Percentiles rank a stretch among this genome's conserved stretches.
Conservation (phyloP, 345 rosid genomes). For the Camelina hispida region DNA sequence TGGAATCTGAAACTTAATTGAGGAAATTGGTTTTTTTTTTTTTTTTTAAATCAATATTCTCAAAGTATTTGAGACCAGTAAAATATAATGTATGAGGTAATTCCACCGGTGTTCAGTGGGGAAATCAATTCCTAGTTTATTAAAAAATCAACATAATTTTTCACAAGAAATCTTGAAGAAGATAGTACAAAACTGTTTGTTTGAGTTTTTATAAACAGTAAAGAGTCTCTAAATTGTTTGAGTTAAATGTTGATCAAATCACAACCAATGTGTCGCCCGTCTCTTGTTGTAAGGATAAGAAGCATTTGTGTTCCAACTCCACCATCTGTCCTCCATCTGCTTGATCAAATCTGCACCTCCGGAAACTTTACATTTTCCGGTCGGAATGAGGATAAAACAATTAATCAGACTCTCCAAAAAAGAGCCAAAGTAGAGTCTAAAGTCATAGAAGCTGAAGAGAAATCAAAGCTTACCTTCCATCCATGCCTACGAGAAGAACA, state of each 20-base stretch:
- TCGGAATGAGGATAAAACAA: background rate
- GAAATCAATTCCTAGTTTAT: too few relatives aligned
- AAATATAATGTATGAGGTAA: too few relatives aligned
- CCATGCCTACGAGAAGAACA: conserved; percentile 65
- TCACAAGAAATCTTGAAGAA: background rate
- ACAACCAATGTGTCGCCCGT: background rate
- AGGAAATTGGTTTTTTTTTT: too few relatives aligned
- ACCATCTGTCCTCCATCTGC: conserved; percentile 86
- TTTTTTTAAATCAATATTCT: background rate
- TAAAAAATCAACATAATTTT: too few relatives aligned
- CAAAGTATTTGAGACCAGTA: background rate
- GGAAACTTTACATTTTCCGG: conserved; percentile 62
- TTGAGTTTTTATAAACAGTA: background rate
- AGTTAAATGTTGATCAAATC: background rate
- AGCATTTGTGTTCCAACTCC: conserved; percentile 69
- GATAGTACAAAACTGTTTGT: background rate
- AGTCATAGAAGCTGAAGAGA: background rate
- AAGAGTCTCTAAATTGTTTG: background rate
- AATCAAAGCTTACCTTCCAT: conserved; percentile 64
- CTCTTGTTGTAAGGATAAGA: conserved; percentile 42
- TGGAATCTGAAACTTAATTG: too few relatives aligned
- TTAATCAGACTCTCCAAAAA: background rate
- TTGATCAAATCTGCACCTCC: conserved; percentile 76
- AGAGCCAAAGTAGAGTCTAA: conserved; percentile 5
- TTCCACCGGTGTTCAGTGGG: too few relatives aligned